Conservation (phyloP, 768 basidiomycete genomes). For the Naganishia onofrii region DNA sequence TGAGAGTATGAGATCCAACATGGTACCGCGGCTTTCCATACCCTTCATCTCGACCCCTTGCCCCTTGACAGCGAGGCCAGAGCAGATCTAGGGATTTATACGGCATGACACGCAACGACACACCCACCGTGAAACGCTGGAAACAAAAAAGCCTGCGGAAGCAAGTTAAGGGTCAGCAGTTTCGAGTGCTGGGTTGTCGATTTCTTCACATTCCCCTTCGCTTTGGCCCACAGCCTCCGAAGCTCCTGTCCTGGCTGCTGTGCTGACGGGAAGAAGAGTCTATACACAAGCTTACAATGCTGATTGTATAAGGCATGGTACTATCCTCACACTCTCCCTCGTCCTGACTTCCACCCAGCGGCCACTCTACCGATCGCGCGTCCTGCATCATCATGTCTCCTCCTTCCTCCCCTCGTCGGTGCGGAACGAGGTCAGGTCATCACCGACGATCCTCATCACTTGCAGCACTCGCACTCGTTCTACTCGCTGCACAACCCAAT, state of each 20-base stretch:
- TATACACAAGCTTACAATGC: neutral
- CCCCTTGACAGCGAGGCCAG: too few relatives aligned
- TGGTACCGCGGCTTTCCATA: too few relatives aligned
- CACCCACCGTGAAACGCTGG: too few relatives aligned
- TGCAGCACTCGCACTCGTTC: slow-evolving; percentile 12
- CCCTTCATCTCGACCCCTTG: too few relatives aligned
- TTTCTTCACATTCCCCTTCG: neutral
- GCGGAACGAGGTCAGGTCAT: neutral
- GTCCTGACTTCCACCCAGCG: neutral
- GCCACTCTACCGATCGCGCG: neutral
- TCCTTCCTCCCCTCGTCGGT: neutral
- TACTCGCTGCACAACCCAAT: neutral
- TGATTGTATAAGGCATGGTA: neutral
- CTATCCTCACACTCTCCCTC: neutral
- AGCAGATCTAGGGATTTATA: too few relatives aligned
- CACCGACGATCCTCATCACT: slow-evolving; percentile 15
- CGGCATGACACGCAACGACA: too few relatives aligned
- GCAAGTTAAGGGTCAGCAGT: neutral
- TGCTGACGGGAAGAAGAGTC: too few relatives aligned
- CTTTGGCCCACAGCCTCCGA: too few relatives aligned
- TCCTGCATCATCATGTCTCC: neutral
- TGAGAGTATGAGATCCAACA: too few relatives aligned
- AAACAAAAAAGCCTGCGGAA: neutral
- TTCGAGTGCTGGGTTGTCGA: too few relatives aligned
- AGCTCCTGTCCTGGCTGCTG: too few relatives aligned